Conservation (phyloP, 2,329 filamentous ascomycete genomes). For the Xylogone sp. region DNA sequence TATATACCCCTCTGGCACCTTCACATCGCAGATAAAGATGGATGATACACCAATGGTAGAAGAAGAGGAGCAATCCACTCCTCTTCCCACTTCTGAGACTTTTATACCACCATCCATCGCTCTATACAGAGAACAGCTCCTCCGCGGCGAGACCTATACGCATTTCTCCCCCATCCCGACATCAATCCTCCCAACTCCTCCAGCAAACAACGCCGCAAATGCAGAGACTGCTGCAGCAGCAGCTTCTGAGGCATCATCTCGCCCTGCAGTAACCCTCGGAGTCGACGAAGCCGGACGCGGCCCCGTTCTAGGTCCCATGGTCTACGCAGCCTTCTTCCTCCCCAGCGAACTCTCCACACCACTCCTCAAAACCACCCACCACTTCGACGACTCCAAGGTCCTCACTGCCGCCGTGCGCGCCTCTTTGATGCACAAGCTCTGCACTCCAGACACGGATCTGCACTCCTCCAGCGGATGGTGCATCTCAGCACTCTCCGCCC, state of each 20-base stretch:
- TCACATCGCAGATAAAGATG: slow-evolving; percentile 25
- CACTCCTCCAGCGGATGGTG: slow-evolving; percentile 76
- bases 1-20: not conserved
- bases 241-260: slow-evolving; percentile 28
- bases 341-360: slow-evolving; percentile 68
- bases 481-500: slow-evolving; percentile 72
- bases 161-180: slow-evolving; percentile 68
- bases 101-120: slow-evolving; percentile 72
- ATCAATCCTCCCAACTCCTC: slow-evolving; percentile 42
- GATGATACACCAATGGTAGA: slow-evolving; percentile 28
- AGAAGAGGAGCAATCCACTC: slow-evolving; percentile 29
- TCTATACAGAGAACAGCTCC: slow-evolving; percentile 38
- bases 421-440: slow-evolving; percentile 65
- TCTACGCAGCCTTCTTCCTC: slow-evolving; percentile 70
- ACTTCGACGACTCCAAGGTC: slow-evolving; percentile 94
- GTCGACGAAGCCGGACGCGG: slow-evolving; percentile 93
- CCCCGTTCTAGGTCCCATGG: slow-evolving; percentile 82
- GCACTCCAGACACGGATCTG: slow-evolving; percentile 58
- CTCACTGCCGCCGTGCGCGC: slow-evolving; percentile 78
- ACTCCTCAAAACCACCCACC: slow-evolving; percentile 73
- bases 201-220: slow-evolving; percentile 7
- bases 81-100: slow-evolving; percentile 21
- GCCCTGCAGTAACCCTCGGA: slow-evolving; percentile 70
- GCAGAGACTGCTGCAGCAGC: slow-evolving; percentile 13
- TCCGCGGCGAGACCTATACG: slow-evolving; percentile 64